Conservation (phyloP, 768 basidiomycete species). For the Pisolithus microcarpus region DNA sequence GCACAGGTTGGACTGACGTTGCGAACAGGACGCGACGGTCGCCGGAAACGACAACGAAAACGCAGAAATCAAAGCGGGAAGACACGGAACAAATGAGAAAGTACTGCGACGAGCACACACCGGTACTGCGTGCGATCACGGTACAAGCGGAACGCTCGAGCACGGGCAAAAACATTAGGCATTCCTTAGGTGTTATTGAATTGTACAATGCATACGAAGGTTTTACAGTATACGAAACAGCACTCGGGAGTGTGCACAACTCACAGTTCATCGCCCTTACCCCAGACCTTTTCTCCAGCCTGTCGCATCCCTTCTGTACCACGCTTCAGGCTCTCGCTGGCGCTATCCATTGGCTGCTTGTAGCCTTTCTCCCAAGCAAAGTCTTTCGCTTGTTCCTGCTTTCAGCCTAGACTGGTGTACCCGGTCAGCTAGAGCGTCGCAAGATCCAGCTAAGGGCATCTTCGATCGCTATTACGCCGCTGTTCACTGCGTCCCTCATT, state of each 20-base stretch:
- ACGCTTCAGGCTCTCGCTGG: slow-evolving; percentile 15
- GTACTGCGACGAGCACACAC: too few relatives aligned
- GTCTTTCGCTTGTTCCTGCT: slow-evolving; percentile 20
- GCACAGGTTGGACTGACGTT: not conserved
- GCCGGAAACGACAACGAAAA: not conserved
- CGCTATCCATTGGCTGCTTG: slow-evolving; percentile 17
- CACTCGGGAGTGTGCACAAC: too few relatives aligned
- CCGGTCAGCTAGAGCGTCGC: slow-evolving; percentile 9
- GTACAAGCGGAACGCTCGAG: slow-evolving; percentile 2
- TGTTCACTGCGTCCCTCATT: slow-evolving; percentile 60
- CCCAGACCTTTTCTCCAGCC: slow-evolving; percentile 18
- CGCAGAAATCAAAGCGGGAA: not conserved
- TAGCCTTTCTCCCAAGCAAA: slow-evolving; percentile 15
- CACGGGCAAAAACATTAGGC: too few relatives aligned
- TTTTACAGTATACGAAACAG: too few relatives aligned
- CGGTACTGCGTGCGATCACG: not conserved
- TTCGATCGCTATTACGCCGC: slow-evolving; percentile 66
- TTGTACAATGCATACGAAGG: too few relatives aligned
- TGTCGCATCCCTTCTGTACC: slow-evolving; percentile 17
- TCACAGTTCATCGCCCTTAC: slow-evolving; percentile 30
- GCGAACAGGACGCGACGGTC: not conserved
- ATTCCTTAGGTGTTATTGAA: too few relatives aligned
- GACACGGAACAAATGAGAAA: not conserved
- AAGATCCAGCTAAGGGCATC: slow-evolving; percentile 32
- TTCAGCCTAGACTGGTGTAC: slow-evolving; percentile 19